phyloP scores from a whole-genome alignment of 495 filamentous ascomycete genomes.

The Penicillium cinerascens region DNA sequence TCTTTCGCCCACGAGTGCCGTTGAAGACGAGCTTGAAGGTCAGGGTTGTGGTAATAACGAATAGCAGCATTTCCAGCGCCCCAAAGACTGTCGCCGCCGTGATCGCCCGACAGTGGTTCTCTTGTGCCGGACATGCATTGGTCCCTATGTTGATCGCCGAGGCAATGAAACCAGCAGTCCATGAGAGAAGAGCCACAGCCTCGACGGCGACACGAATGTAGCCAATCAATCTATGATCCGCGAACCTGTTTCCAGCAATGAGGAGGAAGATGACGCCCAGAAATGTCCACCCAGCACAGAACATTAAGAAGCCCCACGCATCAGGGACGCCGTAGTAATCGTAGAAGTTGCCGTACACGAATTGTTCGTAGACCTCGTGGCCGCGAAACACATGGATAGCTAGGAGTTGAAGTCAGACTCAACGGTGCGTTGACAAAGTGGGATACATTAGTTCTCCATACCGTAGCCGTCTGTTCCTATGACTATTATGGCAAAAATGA shows the following conservation, averaged over 20 bases:
- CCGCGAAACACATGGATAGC: conserved; percentile 26
- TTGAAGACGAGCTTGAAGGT: conserved; percentile 21
- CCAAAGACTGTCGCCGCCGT: conserved; percentile 25
- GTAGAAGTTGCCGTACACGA: conserved; percentile 24
- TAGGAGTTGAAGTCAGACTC: conserved; percentile 22
- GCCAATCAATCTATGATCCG: conserved; percentile 17
- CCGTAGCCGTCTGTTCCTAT: conserved; percentile 29
- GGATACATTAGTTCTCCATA: conserved; percentile 17
- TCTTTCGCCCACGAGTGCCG: not conserved
- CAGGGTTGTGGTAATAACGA: conserved; percentile 23
- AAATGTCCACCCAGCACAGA: conserved; percentile 27
- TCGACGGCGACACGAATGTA: conserved; percentile 22
- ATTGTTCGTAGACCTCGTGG: conserved; percentile 22
- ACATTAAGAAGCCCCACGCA: conserved; percentile 29
- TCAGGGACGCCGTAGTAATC: conserved; percentile 23
- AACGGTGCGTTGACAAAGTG: conserved; percentile 11
- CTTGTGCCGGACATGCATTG: not conserved
- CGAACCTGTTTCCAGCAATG: conserved; percentile 18
- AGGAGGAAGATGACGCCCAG: conserved; percentile 20
- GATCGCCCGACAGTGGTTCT: conserved; percentile 18
- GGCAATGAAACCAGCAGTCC: conserved; percentile 30
- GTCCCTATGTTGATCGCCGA: conserved; percentile 19
- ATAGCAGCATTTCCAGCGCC: conserved; percentile 26
- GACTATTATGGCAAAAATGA: conserved; percentile 28
- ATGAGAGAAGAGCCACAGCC: conserved; percentile 26